Conservation (phyloP, 2,329 filamentous ascomycete genomes). For the Lachnellula hyalina region DNA sequence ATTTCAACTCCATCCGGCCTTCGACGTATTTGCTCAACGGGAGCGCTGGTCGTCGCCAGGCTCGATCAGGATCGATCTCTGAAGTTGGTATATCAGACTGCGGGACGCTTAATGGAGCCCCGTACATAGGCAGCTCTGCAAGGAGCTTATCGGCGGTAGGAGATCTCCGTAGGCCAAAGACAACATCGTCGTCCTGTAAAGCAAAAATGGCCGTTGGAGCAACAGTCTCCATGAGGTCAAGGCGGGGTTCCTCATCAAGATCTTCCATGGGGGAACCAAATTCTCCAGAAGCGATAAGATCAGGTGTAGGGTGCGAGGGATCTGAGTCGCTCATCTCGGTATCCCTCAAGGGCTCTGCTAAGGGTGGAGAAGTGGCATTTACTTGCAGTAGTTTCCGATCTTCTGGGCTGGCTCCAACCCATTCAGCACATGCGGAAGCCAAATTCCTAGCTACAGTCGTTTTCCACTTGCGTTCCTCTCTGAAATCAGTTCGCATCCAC, state of each 20-base stretch:
- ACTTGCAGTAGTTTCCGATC: slow-evolving; percentile 66
- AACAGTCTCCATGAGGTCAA: slow-evolving; percentile 38
- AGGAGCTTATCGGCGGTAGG: slow-evolving; percentile 71
- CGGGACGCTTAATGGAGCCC: slow-evolving; percentile 55
- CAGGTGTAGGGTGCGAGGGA: slow-evolving; percentile 52
- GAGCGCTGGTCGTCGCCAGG: slow-evolving; percentile 71
- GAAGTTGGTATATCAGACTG: slow-evolving; percentile 52
- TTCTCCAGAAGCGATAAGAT: slow-evolving; percentile 60
- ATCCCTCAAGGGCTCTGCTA: slow-evolving; percentile 28
- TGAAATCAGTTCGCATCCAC: slow-evolving; percentile 97
- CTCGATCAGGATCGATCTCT: slow-evolving; percentile 61
- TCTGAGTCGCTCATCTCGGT: slow-evolving; percentile 29
- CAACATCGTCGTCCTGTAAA: slow-evolving; percentile 73
- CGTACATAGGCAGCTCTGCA: slow-evolving; percentile 75
- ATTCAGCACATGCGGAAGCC: slow-evolving; percentile 79
- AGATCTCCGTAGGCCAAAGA: slow-evolving; percentile 71
- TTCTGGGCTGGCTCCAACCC: slow-evolving; percentile 60
- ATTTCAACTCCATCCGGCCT: slow-evolving; percentile 67
- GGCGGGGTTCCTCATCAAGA: slow-evolving; percentile 30
- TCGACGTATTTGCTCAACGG: slow-evolving; percentile 84
- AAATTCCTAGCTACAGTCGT: slow-evolving; percentile 72
- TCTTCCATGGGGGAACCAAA: slow-evolving; percentile 49
- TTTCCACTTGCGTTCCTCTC: slow-evolving; percentile 94
- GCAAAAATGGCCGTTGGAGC: slow-evolving; percentile 78
- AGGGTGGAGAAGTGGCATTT: slow-evolving; percentile 45